Evolutionary conservation across 768 basidiomycete genomes (phyloP).

Genomic region (Pisolithus orientalis): DNA sequence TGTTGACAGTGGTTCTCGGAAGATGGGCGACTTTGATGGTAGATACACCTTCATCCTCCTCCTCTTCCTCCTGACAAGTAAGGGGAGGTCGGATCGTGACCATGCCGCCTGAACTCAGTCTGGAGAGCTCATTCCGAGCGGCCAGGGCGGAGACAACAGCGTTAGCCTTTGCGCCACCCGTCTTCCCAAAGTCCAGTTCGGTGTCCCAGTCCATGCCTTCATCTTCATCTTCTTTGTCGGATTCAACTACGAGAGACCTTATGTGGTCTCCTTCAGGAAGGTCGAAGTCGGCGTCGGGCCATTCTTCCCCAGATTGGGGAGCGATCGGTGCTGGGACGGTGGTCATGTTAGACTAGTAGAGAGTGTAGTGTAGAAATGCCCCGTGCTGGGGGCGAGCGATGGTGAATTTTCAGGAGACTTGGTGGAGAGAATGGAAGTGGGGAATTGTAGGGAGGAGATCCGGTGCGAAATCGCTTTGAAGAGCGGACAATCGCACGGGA

Average conservation of each 20-base stretch:
- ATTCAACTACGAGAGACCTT: slow-evolving; percentile 49
- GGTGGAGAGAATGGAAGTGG: slow-evolving; percentile 5
- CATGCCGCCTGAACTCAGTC: slow-evolving; percentile 16
- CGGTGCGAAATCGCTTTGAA: slow-evolving; percentile 1
- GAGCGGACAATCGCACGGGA: slow-evolving; percentile 3
- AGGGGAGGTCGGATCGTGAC: slow-evolving; percentile 63
- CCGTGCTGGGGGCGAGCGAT: slow-evolving; percentile 16
- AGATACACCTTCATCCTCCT: slow-evolving; percentile 75
- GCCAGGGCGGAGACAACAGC: slow-evolving; percentile 33
- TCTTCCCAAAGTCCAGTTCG: slow-evolving; percentile 63
- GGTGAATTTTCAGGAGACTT: slow-evolving; percentile 9
- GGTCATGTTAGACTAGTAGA: slow-evolving; percentile 39
- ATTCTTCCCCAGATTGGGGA: slow-evolving; percentile 61
- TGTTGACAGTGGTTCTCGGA: slow-evolving; percentile 26
- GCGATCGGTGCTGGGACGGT: slow-evolving; percentile 54
- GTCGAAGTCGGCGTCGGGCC: slow-evolving; percentile 85
- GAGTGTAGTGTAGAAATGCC: slow-evolving; percentile 16
- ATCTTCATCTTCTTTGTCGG: slow-evolving; percentile 61
- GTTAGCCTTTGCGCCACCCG: slow-evolving; percentile 44
- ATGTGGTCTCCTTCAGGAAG: slow-evolving; percentile 69
- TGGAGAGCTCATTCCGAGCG: slow-evolving; percentile 36
- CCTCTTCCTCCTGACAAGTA: slow-evolving; percentile 38
- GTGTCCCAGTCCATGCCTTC: slow-evolving; percentile 74
- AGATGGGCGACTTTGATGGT: slow-evolving; percentile 72
- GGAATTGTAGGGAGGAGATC: neutral